Percentiles rank a stretch among this genome's conserved stretches.
Conservation (phyloP, 2,329 filamentous ascomycete genomes). For the Xylaria multiplex region DNA sequence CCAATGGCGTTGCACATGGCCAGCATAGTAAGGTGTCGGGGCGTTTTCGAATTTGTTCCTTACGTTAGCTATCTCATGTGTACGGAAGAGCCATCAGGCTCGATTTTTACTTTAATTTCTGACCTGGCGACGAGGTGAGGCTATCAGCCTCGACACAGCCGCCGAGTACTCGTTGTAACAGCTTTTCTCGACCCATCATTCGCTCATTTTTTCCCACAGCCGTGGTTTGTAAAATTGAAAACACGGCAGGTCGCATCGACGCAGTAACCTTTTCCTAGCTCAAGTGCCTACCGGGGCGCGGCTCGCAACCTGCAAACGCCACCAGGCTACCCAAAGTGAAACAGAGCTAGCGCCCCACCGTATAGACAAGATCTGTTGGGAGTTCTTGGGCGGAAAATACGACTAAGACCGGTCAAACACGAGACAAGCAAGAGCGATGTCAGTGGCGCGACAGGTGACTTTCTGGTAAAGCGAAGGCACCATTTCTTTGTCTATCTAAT, state of each 20-base stretch:
- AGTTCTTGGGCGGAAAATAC: constrained; percentile 2
- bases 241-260: constrained; percentile 15
- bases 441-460: constrained; percentile 30
- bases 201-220: constrained; percentile 1
- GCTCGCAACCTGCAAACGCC: constrained; percentile 8
- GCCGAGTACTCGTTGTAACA: constrained; percentile 16
- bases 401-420: constrained; percentile 2
- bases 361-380: constrained; percentile 10
- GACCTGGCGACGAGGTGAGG: constrained; percentile 31
- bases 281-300: constrained; percentile 5
- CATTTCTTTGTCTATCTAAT: constrained; percentile 45
- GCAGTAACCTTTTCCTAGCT: constrained; percentile 12
- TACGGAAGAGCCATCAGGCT: constrained; percentile 34
- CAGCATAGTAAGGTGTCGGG: constrained; percentile 69
- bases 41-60: constrained; percentile 57
- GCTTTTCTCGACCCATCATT: constrained; percentile 10
- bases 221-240: constrained; percentile 8
- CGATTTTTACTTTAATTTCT: constrained; percentile 42
- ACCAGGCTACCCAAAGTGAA: constrained; percentile 15
- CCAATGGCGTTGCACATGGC: constrained; percentile 61
- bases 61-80: constrained; percentile 43
- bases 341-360: constrained; percentile 15
- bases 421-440: constrained; percentile 14
- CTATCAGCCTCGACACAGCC: constrained; percentile 12
- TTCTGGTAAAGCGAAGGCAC: constrained; percentile 35